Percentiles rank a stretch among this genome's conserved stretches.
Conservation (phyloP, 169 alveolate species). For the Plasmodium gonderi region DNA sequence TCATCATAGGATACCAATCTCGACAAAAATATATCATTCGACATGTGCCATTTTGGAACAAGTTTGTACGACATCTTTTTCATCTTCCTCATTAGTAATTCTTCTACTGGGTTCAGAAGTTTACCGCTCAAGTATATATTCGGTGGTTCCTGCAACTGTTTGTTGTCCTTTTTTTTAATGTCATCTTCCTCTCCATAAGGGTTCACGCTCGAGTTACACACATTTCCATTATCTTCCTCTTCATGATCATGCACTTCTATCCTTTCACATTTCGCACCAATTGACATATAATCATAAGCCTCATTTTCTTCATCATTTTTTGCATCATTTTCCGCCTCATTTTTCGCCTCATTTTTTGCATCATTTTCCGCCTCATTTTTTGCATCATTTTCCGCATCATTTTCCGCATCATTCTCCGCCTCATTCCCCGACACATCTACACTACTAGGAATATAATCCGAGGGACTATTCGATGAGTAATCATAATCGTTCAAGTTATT, state of each 20-base stretch:
- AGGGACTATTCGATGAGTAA: background rate
- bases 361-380: background rate
- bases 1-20: constrained; percentile 73
- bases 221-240: no score
- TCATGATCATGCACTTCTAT: no score
- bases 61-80: constrained; percentile 63
- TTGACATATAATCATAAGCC: no score
- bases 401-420: background rate
- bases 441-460: constrained; percentile 10
- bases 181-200: no score
- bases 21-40: constrained; percentile 74
- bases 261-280: no score
- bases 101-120: background rate
- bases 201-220: no score
- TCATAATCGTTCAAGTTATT: background rate
- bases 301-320: no score
- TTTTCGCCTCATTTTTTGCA: background rate
- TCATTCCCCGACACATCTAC: background rate
- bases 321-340: no score
- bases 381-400: background rate
- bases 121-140: background rate
- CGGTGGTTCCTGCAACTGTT: background rate
- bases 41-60: constrained; percentile 75
- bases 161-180: background rate
- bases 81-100: background rate